Conservation (phyloP, 2,329 filamentous ascomycete genomes). For the Xylaria sp. region DNA sequence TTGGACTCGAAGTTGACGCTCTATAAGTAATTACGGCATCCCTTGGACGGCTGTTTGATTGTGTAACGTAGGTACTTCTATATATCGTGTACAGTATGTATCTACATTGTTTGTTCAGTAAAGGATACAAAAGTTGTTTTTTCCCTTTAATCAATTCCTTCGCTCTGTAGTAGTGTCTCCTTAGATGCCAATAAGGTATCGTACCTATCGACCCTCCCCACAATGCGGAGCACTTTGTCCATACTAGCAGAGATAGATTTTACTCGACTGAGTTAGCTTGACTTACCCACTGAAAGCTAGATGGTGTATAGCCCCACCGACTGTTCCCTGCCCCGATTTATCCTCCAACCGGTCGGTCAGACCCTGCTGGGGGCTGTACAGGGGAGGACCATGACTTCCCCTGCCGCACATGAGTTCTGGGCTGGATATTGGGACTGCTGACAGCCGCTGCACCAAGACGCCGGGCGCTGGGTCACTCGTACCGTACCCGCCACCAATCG, state of each 20-base stretch:
- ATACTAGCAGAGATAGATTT: constrained; percentile 5
- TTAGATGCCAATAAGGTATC: constrained; percentile 6
- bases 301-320: constrained; percentile 11
- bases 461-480: constrained; percentile 33
- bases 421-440: constrained; percentile 10
- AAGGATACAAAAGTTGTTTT: background rate
- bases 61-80: background rate
- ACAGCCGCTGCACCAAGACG: constrained; percentile 26
- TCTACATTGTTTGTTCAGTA: background rate
- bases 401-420: constrained; percentile 14
- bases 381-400: constrained; percentile 6
- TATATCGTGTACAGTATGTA: background rate
- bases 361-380: constrained; percentile 13
- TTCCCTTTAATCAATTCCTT: constrained; percentile 1
- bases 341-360: constrained; percentile 8
- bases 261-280: constrained; percentile 17
- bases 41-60: background rate
- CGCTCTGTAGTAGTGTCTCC: background rate
- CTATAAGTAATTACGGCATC: background rate
- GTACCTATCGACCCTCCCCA: constrained; percentile 3
- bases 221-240: constrained; percentile 20
- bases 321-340: constrained; percentile 11
- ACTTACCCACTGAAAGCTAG: background rate
- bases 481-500: constrained; percentile 22
- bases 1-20: background rate